These are phyloP conservation scores for Microbotryum scabiosae DNA, from an alignment of 1,284 basidiomycete species.

Conservation along the genomic window DNA sequence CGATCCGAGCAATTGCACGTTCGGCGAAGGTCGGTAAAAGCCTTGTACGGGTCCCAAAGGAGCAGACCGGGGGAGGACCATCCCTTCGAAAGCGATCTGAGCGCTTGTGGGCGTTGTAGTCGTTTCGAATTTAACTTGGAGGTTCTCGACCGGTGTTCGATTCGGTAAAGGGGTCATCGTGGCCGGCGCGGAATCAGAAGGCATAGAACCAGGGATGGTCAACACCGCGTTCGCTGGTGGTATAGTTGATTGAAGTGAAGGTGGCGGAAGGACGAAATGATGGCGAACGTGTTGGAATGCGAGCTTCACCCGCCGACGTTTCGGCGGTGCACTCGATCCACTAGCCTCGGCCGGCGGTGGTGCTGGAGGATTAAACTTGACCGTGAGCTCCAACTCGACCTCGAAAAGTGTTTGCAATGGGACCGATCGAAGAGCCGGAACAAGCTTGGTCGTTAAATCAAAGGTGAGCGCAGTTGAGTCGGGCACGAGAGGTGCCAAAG, in stretches of 20 bases:
- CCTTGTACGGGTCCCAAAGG: neutral
- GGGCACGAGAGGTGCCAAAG: neutral
- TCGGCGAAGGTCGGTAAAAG: neutral
- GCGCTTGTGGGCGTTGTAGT: no score
- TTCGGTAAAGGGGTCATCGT: no score
- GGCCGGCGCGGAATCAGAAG: no score
- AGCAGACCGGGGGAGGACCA: no score
- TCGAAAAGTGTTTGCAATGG: neutral
- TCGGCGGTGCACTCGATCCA: neutral
- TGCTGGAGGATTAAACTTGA: neutral
- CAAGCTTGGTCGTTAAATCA: constrained; percentile 5
- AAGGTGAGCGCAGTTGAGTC: neutral
- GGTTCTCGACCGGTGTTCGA: no score
- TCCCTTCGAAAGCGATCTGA: no score
- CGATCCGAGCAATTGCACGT: constrained; percentile 3
- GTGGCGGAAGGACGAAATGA: neutral
- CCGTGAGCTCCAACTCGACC: neutral
- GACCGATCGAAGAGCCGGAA: neutral
- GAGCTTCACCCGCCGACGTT: neutral
- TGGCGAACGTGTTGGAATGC: constrained; percentile 1
- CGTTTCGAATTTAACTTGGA: no score
- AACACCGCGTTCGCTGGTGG: neutral
- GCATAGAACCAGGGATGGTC: no score
- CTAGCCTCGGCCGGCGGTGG: neutral
- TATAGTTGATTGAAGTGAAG: neutral